Evolutionary conservation across 2,329 filamentous ascomycete species (phyloP), one percentile per base, ranked within the genome.

Genomic region (Macroventuria anomochaeta): DNA sequence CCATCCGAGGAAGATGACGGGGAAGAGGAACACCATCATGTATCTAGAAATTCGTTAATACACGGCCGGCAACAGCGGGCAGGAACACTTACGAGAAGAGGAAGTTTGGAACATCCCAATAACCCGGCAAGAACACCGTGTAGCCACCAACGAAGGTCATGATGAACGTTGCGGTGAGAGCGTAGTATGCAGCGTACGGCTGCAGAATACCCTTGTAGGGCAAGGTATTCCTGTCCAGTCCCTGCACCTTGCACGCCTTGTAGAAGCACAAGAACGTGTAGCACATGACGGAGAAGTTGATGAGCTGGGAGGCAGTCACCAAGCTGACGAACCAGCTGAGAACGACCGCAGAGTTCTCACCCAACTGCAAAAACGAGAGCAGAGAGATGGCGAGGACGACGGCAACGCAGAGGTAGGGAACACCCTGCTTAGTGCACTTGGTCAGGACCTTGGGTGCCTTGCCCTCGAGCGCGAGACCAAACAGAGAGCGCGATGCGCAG

Each of bases 61-160:
- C 10, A 53, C 34, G 51, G 44, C 55, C 39, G 18, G 17, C 55
- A 7, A 1, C 15, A n/a, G 37, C 7, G n/a, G 32, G 3, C 10
- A 18, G 13, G 17, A 8, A 5, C 17, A 85, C 59, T 71, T 63
- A 85, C 73, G 86, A 88, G 72, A 91, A 91, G 23, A 93, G 73
- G 70, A 93, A 95, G 6, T 83, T 85, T 6, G 87, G 81, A 0
- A 88, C 69, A 54, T 85, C 81, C 90, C 88, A 93, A 4, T 81
- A 80, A 3, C 79, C 80, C 0, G 88, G 86, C 38, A 93, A 70
- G 64, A 93, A 95, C 1, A 93, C 88, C 0, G 86, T 82, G 58
- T 92, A 93, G 0, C 90, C 90, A 7, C 88, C 85, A 1, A 92
- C 85, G 62, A 93, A 85, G 0, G 86, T 83, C 86, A 93, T 92